Conservation (phyloP, 305 asterid genomes). For the Stenogyne calaminthoides region DNA sequence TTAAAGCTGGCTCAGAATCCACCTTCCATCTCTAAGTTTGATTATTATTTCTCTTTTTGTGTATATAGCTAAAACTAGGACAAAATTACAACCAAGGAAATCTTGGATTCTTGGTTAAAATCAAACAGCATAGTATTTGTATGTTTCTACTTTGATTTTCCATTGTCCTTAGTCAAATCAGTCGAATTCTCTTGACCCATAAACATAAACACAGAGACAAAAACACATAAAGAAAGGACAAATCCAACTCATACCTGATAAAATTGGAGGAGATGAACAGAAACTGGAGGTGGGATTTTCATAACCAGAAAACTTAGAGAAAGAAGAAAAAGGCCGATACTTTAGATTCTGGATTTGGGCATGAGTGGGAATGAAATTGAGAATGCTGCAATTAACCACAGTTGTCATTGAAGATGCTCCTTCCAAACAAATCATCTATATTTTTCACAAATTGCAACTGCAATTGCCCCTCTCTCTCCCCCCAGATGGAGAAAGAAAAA, state of each 20-base stretch:
- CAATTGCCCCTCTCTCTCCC: slow-evolving; percentile 14
- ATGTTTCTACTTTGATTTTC: neutral
- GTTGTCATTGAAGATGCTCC: slow-evolving; percentile 31
- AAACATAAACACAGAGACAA: neutral
- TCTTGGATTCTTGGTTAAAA: slow-evolving; percentile 8
- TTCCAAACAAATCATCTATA: slow-evolving; percentile 41
- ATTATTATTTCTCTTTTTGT: neutral
- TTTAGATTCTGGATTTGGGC: slow-evolving; percentile 39
- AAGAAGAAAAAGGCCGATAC: slow-evolving; percentile 30
- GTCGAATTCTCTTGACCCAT: neutral
- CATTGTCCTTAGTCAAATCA: neutral
- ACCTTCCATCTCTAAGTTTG: neutral
- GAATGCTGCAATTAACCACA: slow-evolving; percentile 29
- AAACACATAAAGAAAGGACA: slow-evolving; percentile 1
- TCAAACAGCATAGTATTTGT: slow-evolving; percentile 14
- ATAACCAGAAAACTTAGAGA: slow-evolving; percentile 35
- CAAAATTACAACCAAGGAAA: slow-evolving; percentile 7
- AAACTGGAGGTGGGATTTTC: slow-evolving; percentile 33
- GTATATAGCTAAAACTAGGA: neutral
- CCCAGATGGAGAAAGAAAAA: neutral
- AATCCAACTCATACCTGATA: slow-evolving; percentile 35
- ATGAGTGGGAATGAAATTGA: slow-evolving; percentile 26
- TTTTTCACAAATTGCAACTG: slow-evolving; percentile 18
- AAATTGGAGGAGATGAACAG: slow-evolving; percentile 29
- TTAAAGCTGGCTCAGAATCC: neutral